A percentile compares a stretch with the other conserved stretches of the same genome.
These are phyloP conservation scores for Xerocomus spinulosus DNA, from an alignment of 768 basidiomycete species.

Conservation along the genomic window DNA sequence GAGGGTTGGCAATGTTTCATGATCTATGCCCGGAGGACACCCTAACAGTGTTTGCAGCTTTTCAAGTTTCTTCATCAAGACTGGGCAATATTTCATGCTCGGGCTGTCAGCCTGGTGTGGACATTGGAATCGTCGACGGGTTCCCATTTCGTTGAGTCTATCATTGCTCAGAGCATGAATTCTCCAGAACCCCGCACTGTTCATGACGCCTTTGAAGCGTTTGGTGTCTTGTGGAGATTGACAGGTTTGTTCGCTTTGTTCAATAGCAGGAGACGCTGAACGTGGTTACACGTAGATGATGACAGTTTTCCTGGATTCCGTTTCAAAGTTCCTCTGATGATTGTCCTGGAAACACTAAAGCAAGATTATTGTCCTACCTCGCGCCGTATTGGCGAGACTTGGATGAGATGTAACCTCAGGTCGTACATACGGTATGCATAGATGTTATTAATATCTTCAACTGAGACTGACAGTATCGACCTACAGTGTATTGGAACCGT, in stretches of 20 bases:
- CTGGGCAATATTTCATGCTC: conserved; percentile 69
- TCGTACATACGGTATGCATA: conserved; percentile 75
- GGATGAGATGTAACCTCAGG: conserved; percentile 93
- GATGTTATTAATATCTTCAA: not conserved
- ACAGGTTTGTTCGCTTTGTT: conserved; percentile 51
- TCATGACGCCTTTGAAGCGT: conserved; percentile 72
- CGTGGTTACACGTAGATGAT: conserved; percentile 54
- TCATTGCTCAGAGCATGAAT: conserved; percentile 68
- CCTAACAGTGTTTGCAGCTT: conserved; percentile 42
- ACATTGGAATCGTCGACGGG: conserved; percentile 53
- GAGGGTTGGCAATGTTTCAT: conserved; percentile 31
- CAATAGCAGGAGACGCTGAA: conserved; percentile 2
- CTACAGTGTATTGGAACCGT: conserved; percentile 81
- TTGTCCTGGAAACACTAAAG: conserved; percentile 78
- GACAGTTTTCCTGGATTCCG: conserved; percentile 72
- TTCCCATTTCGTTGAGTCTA: conserved; percentile 69
- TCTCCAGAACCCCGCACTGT: conserved; percentile 45
- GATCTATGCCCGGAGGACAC: not conserved
- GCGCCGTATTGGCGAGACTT: conserved; percentile 84
- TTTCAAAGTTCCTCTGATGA: conserved; percentile 83
- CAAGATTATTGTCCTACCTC: conserved; percentile 68
- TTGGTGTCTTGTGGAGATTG: conserved; percentile 89
- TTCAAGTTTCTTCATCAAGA: conserved; percentile 69
- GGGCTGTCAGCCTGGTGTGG: conserved; percentile 83
- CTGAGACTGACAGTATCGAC: not conserved